Evolutionary conservation across 2,329 filamentous ascomycete species (phyloP).

Genomic region (Kalaharituber pfeilii): DNA sequence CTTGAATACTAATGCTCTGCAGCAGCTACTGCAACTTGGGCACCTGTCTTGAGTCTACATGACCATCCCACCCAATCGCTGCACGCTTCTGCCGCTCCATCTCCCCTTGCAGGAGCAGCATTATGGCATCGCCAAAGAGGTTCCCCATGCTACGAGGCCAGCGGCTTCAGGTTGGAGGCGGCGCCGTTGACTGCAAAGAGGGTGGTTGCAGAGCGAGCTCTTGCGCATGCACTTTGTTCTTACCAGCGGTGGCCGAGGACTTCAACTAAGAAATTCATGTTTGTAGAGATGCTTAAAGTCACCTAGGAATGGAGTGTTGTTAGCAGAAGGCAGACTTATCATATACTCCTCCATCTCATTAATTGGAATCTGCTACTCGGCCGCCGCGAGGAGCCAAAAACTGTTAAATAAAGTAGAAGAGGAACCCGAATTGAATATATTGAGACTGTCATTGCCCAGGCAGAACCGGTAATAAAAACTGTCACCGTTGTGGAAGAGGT

Average conservation of each 20-base stretch:
- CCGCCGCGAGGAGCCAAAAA: too few relatives aligned
- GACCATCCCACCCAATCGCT: constrained; percentile 47
- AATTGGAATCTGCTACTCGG: constrained; percentile 70
- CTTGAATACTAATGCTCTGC: constrained; percentile 60
- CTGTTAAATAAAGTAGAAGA: too few relatives aligned
- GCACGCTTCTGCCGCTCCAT: constrained; percentile 57
- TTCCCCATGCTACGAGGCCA: constrained; percentile 77
- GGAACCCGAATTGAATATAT: too few relatives aligned
- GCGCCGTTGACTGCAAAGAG: constrained; percentile 76
- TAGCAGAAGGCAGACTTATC: constrained; percentile 42
- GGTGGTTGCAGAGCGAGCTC: constrained; percentile 66
- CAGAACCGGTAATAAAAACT: too few relatives aligned
- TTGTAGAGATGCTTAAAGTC: too few relatives aligned
- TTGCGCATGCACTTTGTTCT: constrained; percentile 79
- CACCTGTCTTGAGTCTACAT: constrained; percentile 42
- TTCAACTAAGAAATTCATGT: constrained; percentile 46
- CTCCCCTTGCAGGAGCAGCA: constrained; percentile 55
- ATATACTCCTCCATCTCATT: constrained; percentile 84
- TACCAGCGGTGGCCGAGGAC: constrained; percentile 88
- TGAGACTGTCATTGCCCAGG: too few relatives aligned
- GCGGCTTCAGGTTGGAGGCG: constrained; percentile 85
- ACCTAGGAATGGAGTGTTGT: constrained; percentile 22
- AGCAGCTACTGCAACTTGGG: constrained; percentile 37
- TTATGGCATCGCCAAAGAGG: constrained; percentile 62
- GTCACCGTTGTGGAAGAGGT: too few relatives aligned